Evolutionary conservation across 768 basidiomycete species (phyloP).

Genomic region (Hortiboletus campestris): DNA sequence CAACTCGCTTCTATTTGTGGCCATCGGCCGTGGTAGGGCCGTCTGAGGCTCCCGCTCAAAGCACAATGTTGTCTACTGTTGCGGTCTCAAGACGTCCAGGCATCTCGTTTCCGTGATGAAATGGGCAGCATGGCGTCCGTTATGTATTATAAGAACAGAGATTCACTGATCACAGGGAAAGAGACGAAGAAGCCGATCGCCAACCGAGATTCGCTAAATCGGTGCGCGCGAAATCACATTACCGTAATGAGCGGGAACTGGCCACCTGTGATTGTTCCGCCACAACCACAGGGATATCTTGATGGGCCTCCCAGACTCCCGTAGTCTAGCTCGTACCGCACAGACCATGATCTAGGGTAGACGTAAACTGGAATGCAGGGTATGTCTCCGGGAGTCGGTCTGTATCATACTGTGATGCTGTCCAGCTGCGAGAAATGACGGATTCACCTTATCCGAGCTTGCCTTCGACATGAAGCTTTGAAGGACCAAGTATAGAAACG

Average conservation of each 20-base stretch:
- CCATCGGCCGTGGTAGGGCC: constrained; percentile 11
- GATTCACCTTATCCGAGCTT: constrained; percentile 21
- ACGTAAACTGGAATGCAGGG: constrained; percentile 16
- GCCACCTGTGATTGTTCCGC: constrained; percentile 19
- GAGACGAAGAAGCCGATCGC: constrained; percentile 19
- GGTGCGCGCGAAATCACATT: constrained; percentile 11
- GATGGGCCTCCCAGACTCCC: constrained; percentile 5
- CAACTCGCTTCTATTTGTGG: constrained; percentile 16
- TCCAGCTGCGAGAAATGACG: background rate
- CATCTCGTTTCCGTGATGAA: constrained; percentile 5
- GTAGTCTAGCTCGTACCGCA: background rate
- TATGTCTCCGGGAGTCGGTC: background rate
- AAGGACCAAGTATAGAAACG: constrained; percentile 19
- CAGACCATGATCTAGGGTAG: background rate
- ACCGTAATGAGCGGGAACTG: constrained; percentile 27
- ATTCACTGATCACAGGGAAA: background rate
- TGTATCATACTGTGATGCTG: background rate
- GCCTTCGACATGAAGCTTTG: constrained; percentile 10
- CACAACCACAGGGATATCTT: constrained; percentile 10
- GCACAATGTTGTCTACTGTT: constrained; percentile 1
- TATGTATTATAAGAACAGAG: constrained; percentile 14
- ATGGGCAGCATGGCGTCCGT: background rate
- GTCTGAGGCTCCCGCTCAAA: background rate
- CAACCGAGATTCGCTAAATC: constrained; percentile 21
- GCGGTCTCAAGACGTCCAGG: background rate